Base-by-base conservation (phyloP, 805 yeast species). In the Nakazawaea molendinolei region DNA sequence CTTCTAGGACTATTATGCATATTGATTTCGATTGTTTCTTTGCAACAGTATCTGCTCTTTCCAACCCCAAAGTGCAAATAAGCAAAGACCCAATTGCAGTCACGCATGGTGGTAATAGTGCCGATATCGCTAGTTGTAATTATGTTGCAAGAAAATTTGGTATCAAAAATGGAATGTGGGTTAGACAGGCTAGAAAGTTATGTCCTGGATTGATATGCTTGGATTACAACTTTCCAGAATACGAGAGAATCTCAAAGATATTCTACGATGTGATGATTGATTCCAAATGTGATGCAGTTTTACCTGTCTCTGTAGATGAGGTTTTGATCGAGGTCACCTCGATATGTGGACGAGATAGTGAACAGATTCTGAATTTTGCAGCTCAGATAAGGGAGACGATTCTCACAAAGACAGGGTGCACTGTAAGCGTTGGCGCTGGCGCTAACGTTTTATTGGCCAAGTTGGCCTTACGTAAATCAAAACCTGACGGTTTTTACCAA, bases 11-110 rank as follows among this genome's bases (percentile, higher is more conserved):
- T 1, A 71, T 89, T 8, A 52, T 89, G 37, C 97, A 90, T 54
- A 68, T 90, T 23, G 98, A 90, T 54, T 90, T 87, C 55, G 98
- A 90, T 55, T 86, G 95, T 45, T 90, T 92, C 50, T 90, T 90
- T 58, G 97, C 89, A 2, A 71, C 94, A 0, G 96, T 82, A 0
- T 83, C 96, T 0, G 71, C 85, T 3, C 58, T 77, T 37, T 64
- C 59, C 12, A 22, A 37, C 6, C 79, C 82, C 0, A 65, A 75
- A 3, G 51, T 79, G 13, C 74, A 73, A 40, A 67, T 74, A 42
- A 57, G 47, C 23, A 66, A 29, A 41, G 61, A 46, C 56, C 80
- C 68, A 63, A 80, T 51, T 56, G 90, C 58, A 61, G 95, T 64
- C 63, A 67, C 80, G 0, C 78, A 74, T 48, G 79, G 79, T 5